Base-by-base conservation (phyloP, 345 rosid genomes). In the Salix viminalis region DNA sequence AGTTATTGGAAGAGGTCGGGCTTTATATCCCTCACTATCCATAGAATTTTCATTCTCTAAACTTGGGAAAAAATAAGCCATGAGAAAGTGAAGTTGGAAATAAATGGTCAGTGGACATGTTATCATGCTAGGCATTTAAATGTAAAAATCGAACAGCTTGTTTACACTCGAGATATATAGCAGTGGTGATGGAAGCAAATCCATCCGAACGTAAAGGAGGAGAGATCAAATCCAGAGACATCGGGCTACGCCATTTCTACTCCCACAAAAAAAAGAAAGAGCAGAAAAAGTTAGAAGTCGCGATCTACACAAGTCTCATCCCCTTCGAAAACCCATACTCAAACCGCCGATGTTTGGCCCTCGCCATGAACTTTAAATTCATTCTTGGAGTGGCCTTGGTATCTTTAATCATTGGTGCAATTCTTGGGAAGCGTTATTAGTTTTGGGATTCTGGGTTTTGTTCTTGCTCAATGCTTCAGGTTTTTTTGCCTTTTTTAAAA, bases 351-450 rank as follows among this genome's bases (percentile, higher is more conserved):
- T n/a, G n/a, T n/a, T n/a, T n/a, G n/a, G n/a, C n/a, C n/a, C n/a
- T n/a, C n/a, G n/a, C n/a, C n/a, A n/a, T n/a, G 84, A 80, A 78
- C 85, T 68, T 89, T 18, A 86, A 88, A 86, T 74, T 92, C 80
- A 73, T 91, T 39, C 21, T 88, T 19, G 91, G 89, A 76, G 90
- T 93, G 34, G 99, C 97, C 39, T 80, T 93, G 65, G 77, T 91
- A 41, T 96, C 99, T 14, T 76, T 91, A 74, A 79, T 96, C 84
- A 66, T 93, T 7, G 98, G 99, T 44, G 65, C 91, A 6, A 78
- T 91, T 80, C 86, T 96, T 69, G 98, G 99, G 73, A 96, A 92
- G 80, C 83, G 85, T 65, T 96, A 92, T 70, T 96, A 90, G 85
- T 73, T 80, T 77, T 61, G 65, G 58, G 11, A 32, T 67, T 58